These are phyloP conservation scores for Fusarium ambrosium DNA, from an alignment of 2,329 filamentous ascomycete species.

Conservation along the genomic window DNA sequence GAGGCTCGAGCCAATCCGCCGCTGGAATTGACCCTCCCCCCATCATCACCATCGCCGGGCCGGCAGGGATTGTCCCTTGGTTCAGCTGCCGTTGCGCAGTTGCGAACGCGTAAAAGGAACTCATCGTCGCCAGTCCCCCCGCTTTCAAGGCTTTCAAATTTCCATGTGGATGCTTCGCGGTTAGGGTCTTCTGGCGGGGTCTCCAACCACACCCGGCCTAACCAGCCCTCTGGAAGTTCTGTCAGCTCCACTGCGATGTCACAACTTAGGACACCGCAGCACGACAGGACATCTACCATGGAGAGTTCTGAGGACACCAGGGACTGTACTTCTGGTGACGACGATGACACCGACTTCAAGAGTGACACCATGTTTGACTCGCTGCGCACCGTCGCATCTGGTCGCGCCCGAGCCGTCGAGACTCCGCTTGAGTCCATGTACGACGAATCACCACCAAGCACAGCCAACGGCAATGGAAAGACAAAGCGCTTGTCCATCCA, in stretches of 20 bases:
- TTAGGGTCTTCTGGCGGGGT: constrained; percentile 59
- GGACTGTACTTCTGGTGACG: constrained; percentile 76
- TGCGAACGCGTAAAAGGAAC: constrained; percentile 57
- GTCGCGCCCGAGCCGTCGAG: constrained; percentile 74
- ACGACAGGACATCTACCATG: constrained; percentile 67
- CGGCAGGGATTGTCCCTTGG: constrained; percentile 44
- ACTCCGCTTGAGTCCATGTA: constrained; percentile 85
- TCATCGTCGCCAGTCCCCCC: constrained; percentile 70
- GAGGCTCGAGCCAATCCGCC: constrained; percentile 47
- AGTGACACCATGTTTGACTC: constrained; percentile 85
- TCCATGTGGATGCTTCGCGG: constrained; percentile 66
- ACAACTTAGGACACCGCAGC: constrained; percentile 50
- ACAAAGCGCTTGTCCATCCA: constrained; percentile 70
- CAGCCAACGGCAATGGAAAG: constrained; percentile 65
- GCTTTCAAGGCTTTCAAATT: constrained; percentile 66
- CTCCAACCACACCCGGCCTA: constrained; percentile 53
- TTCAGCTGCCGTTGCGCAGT: constrained; percentile 45
- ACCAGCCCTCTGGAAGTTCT: constrained; percentile 59
- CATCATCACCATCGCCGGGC: constrained; percentile 36
- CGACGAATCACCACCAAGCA: constrained; percentile 79
- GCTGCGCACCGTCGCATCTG: constrained; percentile 77
- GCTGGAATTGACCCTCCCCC: constrained; percentile 43
- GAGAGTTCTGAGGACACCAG: constrained; percentile 78
- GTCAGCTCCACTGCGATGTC: constrained; percentile 60
- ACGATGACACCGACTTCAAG: constrained; percentile 83